Conservation (phyloP, 1,139 yeast species). For the Suhomyces bolitotheri region DNA sequence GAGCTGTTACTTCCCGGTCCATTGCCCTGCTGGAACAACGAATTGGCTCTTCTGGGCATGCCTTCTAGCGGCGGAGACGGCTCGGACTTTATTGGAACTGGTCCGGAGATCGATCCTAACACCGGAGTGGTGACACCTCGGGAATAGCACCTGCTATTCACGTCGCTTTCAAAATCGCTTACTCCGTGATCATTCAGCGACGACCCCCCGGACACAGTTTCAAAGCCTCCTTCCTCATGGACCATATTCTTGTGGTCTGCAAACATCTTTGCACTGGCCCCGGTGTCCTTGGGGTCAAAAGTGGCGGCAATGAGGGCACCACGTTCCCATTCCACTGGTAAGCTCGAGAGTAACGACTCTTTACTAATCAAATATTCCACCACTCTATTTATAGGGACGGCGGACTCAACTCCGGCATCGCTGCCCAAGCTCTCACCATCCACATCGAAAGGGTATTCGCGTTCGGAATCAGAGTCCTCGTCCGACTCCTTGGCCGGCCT, state of each 20-base stretch:
- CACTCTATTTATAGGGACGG: conserved; percentile 52
- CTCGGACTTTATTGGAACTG: conserved; percentile 9
- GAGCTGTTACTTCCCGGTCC: conserved; percentile 8
- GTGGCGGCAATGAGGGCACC: conserved; percentile 46
- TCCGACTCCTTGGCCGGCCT: conserved; percentile 3
- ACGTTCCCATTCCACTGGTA: conserved; percentile 49
- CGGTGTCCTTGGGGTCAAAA: conserved; percentile 23
- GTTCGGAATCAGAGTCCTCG: conserved; percentile 11
- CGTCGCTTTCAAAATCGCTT: conserved; percentile 27
- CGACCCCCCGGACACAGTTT: conserved; percentile 8
- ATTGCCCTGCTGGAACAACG: conserved; percentile 1
- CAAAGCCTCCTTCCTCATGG: conserved; percentile 6
- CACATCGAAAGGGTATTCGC: too few relatives aligned
- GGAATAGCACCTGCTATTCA: background rate
- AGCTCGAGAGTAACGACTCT: conserved; percentile 35
- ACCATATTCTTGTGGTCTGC: conserved; percentile 30
- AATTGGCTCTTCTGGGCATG: conserved; percentile 18
- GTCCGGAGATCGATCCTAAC: conserved; percentile 5
- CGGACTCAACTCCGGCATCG: conserved; percentile 10
- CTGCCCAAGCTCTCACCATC: conserved; percentile 4
- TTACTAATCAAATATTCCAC: conserved; percentile 44
- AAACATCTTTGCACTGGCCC: conserved; percentile 30
- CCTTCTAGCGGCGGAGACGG: conserved; percentile 14
- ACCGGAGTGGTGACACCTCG: conserved; percentile 2
- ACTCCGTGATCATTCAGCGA: conserved; percentile 18